Conservation (phyloP, 2,329 filamentous ascomycete genomes). For the Cladosporium velox region DNA sequence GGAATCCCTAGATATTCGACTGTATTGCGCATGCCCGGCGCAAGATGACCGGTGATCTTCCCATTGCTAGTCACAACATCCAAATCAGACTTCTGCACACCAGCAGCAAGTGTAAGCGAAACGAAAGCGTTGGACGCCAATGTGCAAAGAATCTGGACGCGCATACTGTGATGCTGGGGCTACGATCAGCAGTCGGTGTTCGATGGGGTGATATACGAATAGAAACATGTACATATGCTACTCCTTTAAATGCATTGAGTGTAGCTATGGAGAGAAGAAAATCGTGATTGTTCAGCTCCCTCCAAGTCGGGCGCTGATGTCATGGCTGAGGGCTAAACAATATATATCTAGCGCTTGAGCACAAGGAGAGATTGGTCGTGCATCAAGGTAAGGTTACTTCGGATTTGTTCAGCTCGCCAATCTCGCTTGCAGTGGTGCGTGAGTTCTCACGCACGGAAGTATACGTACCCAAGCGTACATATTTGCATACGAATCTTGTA, state of each 20-base stretch:
- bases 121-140: background rate
- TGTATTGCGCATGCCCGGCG: background rate
- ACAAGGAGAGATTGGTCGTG: background rate
- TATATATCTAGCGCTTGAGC: background rate
- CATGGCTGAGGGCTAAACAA: background rate
- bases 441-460: no score
- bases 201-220: background rate
- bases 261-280: background rate
- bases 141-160: background rate
- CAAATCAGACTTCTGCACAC: background rate
- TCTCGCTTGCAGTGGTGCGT: background rate
- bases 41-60: conserved; percentile 11
- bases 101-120: background rate
- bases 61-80: conserved; percentile 17
- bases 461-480: no score
- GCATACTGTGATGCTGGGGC: background rate
- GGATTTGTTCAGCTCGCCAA: background rate
- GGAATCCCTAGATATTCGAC: conserved; percentile 22
- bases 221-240: background rate
- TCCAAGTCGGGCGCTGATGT: background rate
- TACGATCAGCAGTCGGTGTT: background rate
- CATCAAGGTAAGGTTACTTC: background rate
- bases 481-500: no score
- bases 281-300: background rate
- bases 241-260: no score